phyloP scores from a whole-genome alignment of 495 filamentous ascomycete genomes.

The Penicillium argentinense region DNA sequence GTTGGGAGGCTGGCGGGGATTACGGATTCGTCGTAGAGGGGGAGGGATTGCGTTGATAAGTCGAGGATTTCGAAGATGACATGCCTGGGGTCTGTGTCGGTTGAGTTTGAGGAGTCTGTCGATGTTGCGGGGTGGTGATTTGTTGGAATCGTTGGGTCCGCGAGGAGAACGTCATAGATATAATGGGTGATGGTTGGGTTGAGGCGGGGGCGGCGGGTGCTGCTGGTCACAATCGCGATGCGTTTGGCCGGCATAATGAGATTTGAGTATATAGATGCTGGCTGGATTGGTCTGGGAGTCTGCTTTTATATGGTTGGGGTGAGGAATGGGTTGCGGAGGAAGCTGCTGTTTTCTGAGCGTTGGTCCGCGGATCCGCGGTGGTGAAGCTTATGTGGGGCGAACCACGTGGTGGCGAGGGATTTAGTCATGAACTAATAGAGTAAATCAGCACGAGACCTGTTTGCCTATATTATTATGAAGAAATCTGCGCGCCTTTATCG shows the following conservation, averaged over 20 bases:
- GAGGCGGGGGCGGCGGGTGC: constrained; percentile 25
- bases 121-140: constrained; percentile 3
- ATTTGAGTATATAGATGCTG: not conserved
- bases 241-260: constrained; percentile 21
- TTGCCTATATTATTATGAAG: too few species aligned
- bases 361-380: constrained; percentile 4
- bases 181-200: constrained; percentile 30
- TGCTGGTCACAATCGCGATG: constrained; percentile 29
- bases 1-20: constrained; percentile 49
- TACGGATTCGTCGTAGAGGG: constrained; percentile 55
- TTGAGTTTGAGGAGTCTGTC: not conserved
- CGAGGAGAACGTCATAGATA: constrained; percentile 23
- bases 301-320: not conserved
- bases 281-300: not conserved
- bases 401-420: too few species aligned
- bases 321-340: not conserved
- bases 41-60: constrained; percentile 51
- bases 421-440: too few species aligned
- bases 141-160: constrained; percentile 23
- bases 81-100: constrained; percentile 22
- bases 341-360: not conserved
- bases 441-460: too few species aligned
- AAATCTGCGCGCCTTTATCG: too few species aligned
- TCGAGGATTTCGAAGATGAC: constrained; percentile 41
- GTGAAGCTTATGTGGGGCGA: not conserved